Conservation (phyloP, 2,329 filamentous ascomycete genomes). For the Colletotrichum simmondsii region DNA sequence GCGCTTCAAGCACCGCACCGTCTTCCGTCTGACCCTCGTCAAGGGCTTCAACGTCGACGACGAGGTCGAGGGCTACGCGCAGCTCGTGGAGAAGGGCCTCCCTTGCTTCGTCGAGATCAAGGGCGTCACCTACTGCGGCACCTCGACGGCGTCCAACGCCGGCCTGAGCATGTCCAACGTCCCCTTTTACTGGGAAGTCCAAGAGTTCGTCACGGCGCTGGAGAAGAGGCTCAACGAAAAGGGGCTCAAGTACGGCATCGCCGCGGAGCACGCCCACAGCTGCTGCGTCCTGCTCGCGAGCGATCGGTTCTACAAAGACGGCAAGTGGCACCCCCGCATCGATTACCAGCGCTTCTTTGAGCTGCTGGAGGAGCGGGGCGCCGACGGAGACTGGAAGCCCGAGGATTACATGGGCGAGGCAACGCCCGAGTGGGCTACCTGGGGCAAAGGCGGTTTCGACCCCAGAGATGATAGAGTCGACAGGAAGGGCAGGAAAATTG, state of each 20-base stretch:
- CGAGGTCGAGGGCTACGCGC: constrained; percentile 89
- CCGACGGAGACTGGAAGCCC: constrained; percentile 78
- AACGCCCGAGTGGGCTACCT: constrained; percentile 93
- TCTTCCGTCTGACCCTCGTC: constrained; percentile 93
- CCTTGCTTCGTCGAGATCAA: constrained; percentile 97
- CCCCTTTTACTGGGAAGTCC: constrained; percentile 93
- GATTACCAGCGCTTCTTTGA: constrained; percentile 92
- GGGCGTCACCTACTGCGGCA: constrained; percentile 97
- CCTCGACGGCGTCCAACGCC: constrained; percentile 82
- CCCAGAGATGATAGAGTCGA: constrained; percentile 89
- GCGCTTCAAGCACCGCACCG: constrained; percentile 87
- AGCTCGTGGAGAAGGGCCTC: constrained; percentile 85
- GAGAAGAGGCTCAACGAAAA: constrained; percentile 74
- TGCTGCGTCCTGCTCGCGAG: constrained; percentile 92
- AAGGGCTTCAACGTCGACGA: constrained; percentile 99
- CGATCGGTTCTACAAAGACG: constrained; percentile 79
- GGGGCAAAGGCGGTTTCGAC: constrained; percentile 95
- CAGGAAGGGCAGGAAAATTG: constrained; percentile 80
- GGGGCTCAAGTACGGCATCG: constrained; percentile 87
- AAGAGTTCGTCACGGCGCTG: constrained; percentile 82
- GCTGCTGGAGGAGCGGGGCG: constrained; percentile 75
- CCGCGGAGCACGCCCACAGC: constrained; percentile 93
- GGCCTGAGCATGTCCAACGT: constrained; percentile 98
- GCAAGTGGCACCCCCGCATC: constrained; percentile 91
- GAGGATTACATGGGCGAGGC: constrained; percentile 90